phyloP scores from a whole-genome alignment of 352 stramenopile species.

The Phytopythium vexans region DNA sequence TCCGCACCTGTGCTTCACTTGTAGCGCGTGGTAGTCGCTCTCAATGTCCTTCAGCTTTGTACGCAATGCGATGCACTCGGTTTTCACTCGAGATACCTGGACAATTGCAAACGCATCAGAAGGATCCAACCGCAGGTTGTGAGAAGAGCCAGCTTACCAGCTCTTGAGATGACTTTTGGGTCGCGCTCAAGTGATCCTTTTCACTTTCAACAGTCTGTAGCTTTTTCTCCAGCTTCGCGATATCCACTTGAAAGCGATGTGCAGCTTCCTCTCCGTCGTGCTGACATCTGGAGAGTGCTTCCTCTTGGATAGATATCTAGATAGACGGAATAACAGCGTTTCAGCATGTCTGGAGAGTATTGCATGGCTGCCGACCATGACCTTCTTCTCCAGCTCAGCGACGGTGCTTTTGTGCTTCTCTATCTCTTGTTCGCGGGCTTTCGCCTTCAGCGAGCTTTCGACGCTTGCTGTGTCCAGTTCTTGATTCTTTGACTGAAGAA shows the following conservation, averaged over 20 bases:
- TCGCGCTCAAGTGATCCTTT: constrained; percentile 40
- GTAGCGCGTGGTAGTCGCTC: constrained; percentile 69
- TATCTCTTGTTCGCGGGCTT: constrained; percentile 42
- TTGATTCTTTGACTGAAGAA: constrained; percentile 7
- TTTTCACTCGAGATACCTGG: constrained; percentile 63
- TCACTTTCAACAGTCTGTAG: constrained; percentile 52
- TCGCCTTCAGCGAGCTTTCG: constrained; percentile 26
- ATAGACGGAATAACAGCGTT: background rate
- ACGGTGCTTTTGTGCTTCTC: constrained; percentile 41
- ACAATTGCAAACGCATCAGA: background rate
- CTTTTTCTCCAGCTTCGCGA: constrained; percentile 37
- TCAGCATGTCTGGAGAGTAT: no score
- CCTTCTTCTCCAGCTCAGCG: constrained; percentile 48
- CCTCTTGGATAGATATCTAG: constrained; percentile 43
- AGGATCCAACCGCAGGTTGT: background rate
- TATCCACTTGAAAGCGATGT: constrained; percentile 49
- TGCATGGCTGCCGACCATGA: constrained; percentile 5
- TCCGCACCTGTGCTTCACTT: constrained; percentile 61
- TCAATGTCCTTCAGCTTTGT: constrained; percentile 78
- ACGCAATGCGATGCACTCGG: constrained; percentile 57
- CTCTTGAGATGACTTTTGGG: constrained; percentile 56
- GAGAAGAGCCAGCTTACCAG: constrained; percentile 27
- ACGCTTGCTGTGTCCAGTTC: constrained; percentile 16
- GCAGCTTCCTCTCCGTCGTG: constrained; percentile 45
- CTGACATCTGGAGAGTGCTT: constrained; percentile 31